These are phyloP conservation scores for Blastobotrys muscicola DNA, from an alignment of 805 yeast genomes.

Conservation along the genomic window DNA sequence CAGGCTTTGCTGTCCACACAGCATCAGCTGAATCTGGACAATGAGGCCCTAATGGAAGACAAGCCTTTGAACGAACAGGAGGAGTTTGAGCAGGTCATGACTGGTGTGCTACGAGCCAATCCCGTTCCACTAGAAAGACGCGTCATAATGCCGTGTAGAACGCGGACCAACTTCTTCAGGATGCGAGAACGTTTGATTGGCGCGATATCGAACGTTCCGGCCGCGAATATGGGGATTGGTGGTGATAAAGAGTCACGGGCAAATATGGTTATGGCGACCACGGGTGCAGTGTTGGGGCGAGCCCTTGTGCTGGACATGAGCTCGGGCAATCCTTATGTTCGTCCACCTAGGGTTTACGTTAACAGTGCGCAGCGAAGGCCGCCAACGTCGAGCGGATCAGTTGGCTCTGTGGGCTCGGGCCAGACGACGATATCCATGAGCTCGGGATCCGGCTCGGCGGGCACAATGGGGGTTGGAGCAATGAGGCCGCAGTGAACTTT, in stretches of 20 bases:
- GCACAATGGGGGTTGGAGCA: slow-evolving; percentile 1
- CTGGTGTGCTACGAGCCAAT: slow-evolving; percentile 68
- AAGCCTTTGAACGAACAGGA: slow-evolving; percentile 67
- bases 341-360: slow-evolving; percentile 24
- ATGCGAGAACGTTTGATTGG: slow-evolving; percentile 87
- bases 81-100: slow-evolving; percentile 80
- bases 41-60: slow-evolving; percentile 22
- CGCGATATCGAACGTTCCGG: slow-evolving; percentile 30
- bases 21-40: slow-evolving; percentile 26
- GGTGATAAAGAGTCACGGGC: slow-evolving; percentile 13
- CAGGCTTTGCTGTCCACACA: slow-evolving; percentile 42
- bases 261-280: slow-evolving; percentile 23
- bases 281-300: slow-evolving; percentile 27
- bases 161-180: slow-evolving; percentile 60
- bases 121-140: slow-evolving; percentile 70
- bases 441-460: slow-evolving; percentile 13
- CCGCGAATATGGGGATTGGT: slow-evolving; percentile 2
- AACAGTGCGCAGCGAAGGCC: slow-evolving; percentile 8
- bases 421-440: slow-evolving; percentile 12
- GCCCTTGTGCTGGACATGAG: slow-evolving; percentile 25
- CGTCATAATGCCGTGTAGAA: slow-evolving; percentile 57
- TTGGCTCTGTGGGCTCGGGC: slow-evolving; percentile 9
- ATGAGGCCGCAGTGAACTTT: too few relatives aligned
- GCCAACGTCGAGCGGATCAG: slow-evolving; percentile 9
- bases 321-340: slow-evolving; percentile 19